phyloP scores from a whole-genome alignment of 352 stramenopile genomes.

The Peronosclerospora sorghi region DNA sequence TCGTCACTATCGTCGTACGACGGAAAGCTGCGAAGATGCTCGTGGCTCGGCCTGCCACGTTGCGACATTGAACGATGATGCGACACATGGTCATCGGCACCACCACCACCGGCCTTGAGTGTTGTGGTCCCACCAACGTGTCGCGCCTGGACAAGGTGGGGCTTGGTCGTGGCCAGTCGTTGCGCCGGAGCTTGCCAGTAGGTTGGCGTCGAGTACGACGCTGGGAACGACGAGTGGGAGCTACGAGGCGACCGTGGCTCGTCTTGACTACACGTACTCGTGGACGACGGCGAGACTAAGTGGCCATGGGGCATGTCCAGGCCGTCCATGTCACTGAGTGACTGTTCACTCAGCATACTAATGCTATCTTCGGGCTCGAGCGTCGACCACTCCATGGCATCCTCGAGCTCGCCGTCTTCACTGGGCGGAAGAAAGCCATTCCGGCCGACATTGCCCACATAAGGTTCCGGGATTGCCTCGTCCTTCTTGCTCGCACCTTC shows the following conservation, averaged over 20 bases:
- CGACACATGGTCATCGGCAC: too few species aligned
- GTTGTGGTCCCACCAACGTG: too few species aligned
- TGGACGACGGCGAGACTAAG: slow-evolving; percentile 52
- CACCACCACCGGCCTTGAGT: too few species aligned
- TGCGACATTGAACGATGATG: slow-evolving; percentile 40
- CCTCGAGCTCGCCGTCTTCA: slow-evolving; percentile 9
- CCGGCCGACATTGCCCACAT: slow-evolving; percentile 13
- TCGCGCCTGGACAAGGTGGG: too few species aligned
- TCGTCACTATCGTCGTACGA: slow-evolving; percentile 17
- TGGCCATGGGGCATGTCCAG: slow-evolving; percentile 31
- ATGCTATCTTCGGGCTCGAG: slow-evolving; percentile 18
- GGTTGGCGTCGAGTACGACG: slow-evolving; percentile 5
- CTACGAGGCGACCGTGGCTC: slow-evolving; percentile 18
- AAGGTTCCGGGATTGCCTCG: slow-evolving; percentile 10
- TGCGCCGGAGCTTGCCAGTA: neutral
- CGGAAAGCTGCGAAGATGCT: slow-evolving; percentile 17
- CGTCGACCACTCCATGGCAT: slow-evolving; percentile 5
- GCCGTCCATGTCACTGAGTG: slow-evolving; percentile 24
- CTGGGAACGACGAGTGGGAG: slow-evolving; percentile 21
- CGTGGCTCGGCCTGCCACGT: slow-evolving; percentile 42
- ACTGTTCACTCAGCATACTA: slow-evolving; percentile 36
- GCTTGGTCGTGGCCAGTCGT: too few species aligned
- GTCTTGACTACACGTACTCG: slow-evolving; percentile 33
- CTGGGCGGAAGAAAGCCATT: slow-evolving; percentile 14
- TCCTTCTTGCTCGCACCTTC: slow-evolving; percentile 15